A percentile compares a stretch with the other conserved stretches of the same genome.
Evolutionary conservation across 371 early-diverging fungal genomes (phyloP).

Genomic region (Coemansia sp.): DNA sequence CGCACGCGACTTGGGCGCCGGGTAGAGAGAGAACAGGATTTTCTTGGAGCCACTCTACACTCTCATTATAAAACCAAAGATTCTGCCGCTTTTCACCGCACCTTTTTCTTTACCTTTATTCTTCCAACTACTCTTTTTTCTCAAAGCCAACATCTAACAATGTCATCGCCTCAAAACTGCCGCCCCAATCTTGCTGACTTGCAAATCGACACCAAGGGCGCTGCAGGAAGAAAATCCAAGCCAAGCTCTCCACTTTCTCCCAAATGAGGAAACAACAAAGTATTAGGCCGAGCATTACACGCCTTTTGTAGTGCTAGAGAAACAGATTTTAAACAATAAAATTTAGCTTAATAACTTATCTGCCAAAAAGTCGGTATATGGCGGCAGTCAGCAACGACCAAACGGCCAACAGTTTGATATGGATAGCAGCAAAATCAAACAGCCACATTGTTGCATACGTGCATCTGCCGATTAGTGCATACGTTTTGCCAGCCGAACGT

Average conservation of each 20-base stretch:
- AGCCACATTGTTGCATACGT: conserved; percentile 25
- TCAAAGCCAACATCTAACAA: too few relatives aligned
- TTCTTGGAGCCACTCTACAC: neutral
- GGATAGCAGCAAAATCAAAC: conserved; percentile 20
- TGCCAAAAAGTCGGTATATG: conserved; percentile 9
- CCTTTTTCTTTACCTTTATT: neutral
- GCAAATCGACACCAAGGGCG: too few relatives aligned
- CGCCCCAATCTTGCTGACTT: neutral
- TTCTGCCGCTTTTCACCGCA: neutral
- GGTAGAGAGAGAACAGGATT: neutral
- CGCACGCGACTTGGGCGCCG: too few relatives aligned
- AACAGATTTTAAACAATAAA: neutral
- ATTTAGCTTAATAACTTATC: neutral
- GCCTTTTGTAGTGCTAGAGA: too few relatives aligned
- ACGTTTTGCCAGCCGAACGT: conserved; percentile 18
- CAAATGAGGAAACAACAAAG: too few relatives aligned
- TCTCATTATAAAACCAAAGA: neutral
- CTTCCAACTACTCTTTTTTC: too few relatives aligned
- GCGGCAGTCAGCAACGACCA: conserved; percentile 21
- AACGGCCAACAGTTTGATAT: conserved; percentile 16
- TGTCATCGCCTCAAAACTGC: neutral
- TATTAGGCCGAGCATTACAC: too few relatives aligned
- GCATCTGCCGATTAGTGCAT: conserved; percentile 30
- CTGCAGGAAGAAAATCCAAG: too few relatives aligned
- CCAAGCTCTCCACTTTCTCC: too few relatives aligned